Evolutionary conservation across 192 early-diverging fungal genomes (phyloP).

Genomic region (Mortierella hygrophila): DNA sequence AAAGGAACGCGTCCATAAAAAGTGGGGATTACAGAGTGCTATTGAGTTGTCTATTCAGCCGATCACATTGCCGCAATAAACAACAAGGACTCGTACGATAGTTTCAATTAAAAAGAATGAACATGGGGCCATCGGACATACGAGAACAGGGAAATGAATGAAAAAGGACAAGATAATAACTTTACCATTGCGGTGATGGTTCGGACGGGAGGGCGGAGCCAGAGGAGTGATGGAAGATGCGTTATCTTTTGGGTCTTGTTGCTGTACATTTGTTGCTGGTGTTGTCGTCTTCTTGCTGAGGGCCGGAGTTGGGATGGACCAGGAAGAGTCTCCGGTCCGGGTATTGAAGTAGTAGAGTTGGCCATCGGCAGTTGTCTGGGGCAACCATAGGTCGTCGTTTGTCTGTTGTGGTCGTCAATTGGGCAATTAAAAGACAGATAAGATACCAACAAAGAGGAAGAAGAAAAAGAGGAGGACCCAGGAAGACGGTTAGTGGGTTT

Average conservation of each 20-base stretch:
- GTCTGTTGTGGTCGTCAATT: neutral
- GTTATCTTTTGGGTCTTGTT: neutral
- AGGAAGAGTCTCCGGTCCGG: constrained; percentile 64
- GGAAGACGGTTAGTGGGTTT: neutral
- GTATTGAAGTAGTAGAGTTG: constrained; percentile 65
- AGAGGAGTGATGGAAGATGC: neutral
- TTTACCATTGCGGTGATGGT: constrained; percentile 8
- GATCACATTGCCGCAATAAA: neutral
- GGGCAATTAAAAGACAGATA: neutral
- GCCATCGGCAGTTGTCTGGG: constrained; percentile 56
- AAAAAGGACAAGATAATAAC: neutral
- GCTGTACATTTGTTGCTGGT: constrained; percentile 1
- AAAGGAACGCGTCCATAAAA: neutral
- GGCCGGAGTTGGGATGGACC: constrained; percentile 53
- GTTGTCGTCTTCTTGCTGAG: neutral
- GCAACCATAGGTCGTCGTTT: constrained; percentile 50
- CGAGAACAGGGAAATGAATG: neutral
- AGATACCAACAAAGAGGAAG: neutral
- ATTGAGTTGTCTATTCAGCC: neutral
- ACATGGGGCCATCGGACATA: neutral
- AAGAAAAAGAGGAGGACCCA: neutral
- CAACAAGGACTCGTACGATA: neutral
- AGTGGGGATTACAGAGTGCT: neutral
- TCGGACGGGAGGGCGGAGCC: neutral
- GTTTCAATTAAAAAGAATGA: neutral